Percentiles rank a stretch among this genome's conserved stretches.
phyloP scores from a whole-genome alignment of 1,139 yeast genomes.

The Pichia sp. region DNA sequence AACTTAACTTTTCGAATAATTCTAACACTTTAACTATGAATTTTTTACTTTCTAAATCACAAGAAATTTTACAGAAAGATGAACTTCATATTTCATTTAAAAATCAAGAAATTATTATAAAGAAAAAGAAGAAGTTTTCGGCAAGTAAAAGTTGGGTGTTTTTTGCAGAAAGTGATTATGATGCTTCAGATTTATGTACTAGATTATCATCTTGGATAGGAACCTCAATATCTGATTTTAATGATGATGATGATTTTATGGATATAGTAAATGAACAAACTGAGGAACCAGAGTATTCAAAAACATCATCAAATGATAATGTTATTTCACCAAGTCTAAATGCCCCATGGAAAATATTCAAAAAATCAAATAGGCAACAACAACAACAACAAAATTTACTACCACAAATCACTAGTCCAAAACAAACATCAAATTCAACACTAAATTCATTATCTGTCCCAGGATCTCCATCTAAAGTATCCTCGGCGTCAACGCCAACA shows the following conservation, averaged over 20 bases:
- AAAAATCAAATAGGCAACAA: conserved; percentile 8
- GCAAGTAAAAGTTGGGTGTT: conserved; percentile 43
- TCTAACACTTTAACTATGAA: conserved; percentile 19
- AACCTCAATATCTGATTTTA: background rate
- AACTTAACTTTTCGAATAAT: conserved; percentile 19
- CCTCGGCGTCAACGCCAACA: conserved; percentile 14
- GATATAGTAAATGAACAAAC: conserved; percentile 3
- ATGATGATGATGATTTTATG: conserved; percentile 21
- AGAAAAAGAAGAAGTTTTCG: conserved; percentile 24
- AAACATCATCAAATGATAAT: conserved; percentile 1
- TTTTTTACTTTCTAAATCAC: conserved; percentile 18
- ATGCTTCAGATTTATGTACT: conserved; percentile 72
- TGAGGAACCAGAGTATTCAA: conserved; percentile 1
- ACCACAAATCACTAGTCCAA: conserved; percentile 11
- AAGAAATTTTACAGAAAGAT: conserved; percentile 19
- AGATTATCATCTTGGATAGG: conserved; percentile 30
- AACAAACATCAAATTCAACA: conserved; percentile 4
- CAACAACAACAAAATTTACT: background rate
- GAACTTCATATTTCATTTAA: conserved; percentile 22
- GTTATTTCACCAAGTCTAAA: conserved; percentile 8
- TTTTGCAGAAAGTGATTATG: conserved; percentile 78
- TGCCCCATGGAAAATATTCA: conserved; percentile 16
- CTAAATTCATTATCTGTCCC: conserved; percentile 11
- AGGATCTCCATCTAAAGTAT: conserved; percentile 8
- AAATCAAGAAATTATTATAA: conserved; percentile 22